Evolutionary conservation across 192 early-diverging fungal species (phyloP), one percentile per base, ranked within the genome.

Genomic region (Linderina pennispora): DNA sequence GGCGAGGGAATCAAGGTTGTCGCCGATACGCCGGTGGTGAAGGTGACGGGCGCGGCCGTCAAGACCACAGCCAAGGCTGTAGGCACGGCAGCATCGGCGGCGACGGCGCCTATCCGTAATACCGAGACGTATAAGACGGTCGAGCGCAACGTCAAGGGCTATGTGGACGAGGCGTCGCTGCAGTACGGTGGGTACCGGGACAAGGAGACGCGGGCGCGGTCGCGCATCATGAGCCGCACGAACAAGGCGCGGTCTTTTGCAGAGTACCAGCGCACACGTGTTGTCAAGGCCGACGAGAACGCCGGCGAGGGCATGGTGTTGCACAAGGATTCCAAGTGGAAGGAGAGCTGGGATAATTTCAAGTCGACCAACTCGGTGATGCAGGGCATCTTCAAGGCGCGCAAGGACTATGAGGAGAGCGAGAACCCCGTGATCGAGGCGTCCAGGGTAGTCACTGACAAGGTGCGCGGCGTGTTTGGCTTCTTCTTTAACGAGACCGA

Each of bases 401-500:
- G 79, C 58, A 84, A 85, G 45, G 75, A 69, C 48, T 85, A 93
- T 58, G 86, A 92, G 36, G 94, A 99, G 64, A 86, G 83, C 60
- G 91, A 96, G 52, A 90, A 93, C 62, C 67, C 90, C 0, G 69
- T 93, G 13, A 65, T 97, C 17, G 77, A 84, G 41, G 83, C 80
- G 52, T 76, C 83, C 16, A 80, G 88, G 31, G 75, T 78, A 8
- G 76, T 90, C 18, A 88, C 86, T 3, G 90, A 92, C 53, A 71
- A 81, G 48, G 69, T 91, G 48, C 71, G 86, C 19, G 82, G 87
- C 36, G 70, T 82, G 5, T 86, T 85, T 73, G 84, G 77, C 13
- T 85, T 89, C 6, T 75, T 87, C 45, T 86, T 93, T 51, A 87
- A 92, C 36, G 97, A 99, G 65, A 89, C 89, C 17, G 94, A 99